These are phyloP conservation scores for Leptosphaerulina australis DNA, from an alignment of 2,329 filamentous ascomycete species.

Conservation along the genomic window DNA sequence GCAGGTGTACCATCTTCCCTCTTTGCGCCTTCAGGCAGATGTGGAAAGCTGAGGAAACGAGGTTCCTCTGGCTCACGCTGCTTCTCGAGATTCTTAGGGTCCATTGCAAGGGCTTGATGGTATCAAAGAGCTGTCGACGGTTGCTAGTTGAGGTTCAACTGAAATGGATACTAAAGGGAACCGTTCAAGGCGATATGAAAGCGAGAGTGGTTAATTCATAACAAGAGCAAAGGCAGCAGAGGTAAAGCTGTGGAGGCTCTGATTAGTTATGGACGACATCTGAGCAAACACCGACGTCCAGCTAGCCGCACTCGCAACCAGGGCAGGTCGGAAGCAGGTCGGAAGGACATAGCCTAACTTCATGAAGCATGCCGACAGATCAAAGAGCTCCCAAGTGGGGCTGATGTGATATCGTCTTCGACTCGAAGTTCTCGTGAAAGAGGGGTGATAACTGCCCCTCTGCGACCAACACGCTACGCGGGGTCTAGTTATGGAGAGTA, in stretches of 20 bases:
- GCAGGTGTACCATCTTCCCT: constrained; percentile 63
- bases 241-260: constrained; percentile 15
- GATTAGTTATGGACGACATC: constrained; percentile 31
- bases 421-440: constrained; percentile 22
- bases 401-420: constrained; percentile 22
- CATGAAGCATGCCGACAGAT: constrained; percentile 25
- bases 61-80: constrained; percentile 47
- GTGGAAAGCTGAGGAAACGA: constrained; percentile 63
- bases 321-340: constrained; percentile 22
- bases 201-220: neutral
- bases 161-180: neutral
- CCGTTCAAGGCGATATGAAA: neutral
- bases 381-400: constrained; percentile 27
- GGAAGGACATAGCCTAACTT: constrained; percentile 19
- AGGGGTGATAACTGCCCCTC: constrained; percentile 32
- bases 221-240: constrained; percentile 1
- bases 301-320: constrained; percentile 27
- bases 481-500: constrained; percentile 21
- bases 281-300: constrained; percentile 29
- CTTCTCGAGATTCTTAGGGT: constrained; percentile 45
- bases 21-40: constrained; percentile 59
- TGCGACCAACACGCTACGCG: constrained; percentile 19
- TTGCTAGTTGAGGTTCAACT: neutral
- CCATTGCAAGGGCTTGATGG: constrained; percentile 36
- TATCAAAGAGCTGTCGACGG: neutral